Percentiles rank a stretch among this genome's conserved stretches.
phyloP scores from a whole-genome alignment of 176 grass and related monocot species.

The Carex parvula region DNA sequence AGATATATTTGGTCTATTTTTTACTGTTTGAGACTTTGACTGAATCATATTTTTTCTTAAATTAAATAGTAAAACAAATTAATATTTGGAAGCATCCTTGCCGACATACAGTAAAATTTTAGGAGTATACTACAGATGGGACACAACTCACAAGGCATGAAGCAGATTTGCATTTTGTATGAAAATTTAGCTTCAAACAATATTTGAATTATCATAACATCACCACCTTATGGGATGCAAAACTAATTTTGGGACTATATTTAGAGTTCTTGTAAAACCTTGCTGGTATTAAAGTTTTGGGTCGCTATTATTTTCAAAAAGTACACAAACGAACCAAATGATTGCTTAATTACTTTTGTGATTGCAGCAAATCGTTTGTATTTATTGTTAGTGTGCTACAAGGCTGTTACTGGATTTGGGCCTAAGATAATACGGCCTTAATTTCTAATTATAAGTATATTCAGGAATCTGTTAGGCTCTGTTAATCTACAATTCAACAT shows the following conservation, averaged over 20 bases:
- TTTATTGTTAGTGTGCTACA: background rate
- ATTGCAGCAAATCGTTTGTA: background rate
- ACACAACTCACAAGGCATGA: background rate
- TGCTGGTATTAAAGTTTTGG: too few species aligned
- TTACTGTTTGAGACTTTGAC: constrained; percentile 2
- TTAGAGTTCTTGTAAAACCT: too few species aligned
- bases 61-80: background rate
- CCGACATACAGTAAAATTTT: background rate
- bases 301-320: too few species aligned
- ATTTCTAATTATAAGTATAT: background rate
- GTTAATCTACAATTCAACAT: background rate
- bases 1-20: background rate
- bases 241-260: too few species aligned
- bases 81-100: background rate
- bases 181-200: background rate
- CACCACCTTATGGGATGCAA: too few species aligned
- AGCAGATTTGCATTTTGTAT: background rate
- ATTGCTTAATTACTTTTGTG: background rate
- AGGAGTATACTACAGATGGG: background rate
- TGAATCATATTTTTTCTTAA: background rate
- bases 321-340: too few species aligned
- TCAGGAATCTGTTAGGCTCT: background rate
- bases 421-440: constrained; percentile 1
- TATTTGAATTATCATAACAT: background rate
- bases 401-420: background rate